Base-by-base conservation (phyloP, 768 basidiomycete species). In the Suillus plorans region DNA sequence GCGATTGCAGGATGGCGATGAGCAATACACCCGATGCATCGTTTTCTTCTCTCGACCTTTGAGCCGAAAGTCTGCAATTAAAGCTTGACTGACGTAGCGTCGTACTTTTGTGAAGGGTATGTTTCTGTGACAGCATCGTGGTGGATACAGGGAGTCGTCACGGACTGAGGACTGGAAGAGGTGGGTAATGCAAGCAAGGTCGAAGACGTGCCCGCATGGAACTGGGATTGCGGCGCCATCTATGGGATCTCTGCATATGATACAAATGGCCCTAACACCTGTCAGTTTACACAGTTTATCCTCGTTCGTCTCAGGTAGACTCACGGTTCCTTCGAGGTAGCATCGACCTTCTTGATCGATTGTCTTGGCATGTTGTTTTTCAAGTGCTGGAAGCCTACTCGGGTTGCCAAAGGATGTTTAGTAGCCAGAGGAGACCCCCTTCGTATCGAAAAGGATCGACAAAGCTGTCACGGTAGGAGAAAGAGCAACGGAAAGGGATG, bases 131-230 rank as follows among this genome's bases (percentile, higher is more conserved):
- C 76, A 76, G 64, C 76, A 77, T n/a, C 70, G 68, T 6, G 75
- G 76, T 14, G 76, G 76, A 65, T 71, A 74, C 52, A 78, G 70
- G 8, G 72, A 64, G 62, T 77, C 76, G 69, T 78, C 77, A 25
- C 64, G 60, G 9, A 66, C 67, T 28, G 75, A 69, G 1, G 66
- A 56, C 64, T 72, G 45, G 68, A 76, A 74, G 63, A 78, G 69
- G 58, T 68, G 64, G 22, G 65, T 60, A 18, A 72, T 36, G 64
- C 77, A 78, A n/a, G 28, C 63, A 10, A 28, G 53, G 69, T 76
- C 73, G 66, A 74, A 74, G 50, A 18, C 34, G 59, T 78, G 72
- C 22, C 68, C 66, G 62, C 76, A 77, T 13, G 68, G 68, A 2
- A 68, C 67, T n/a, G 56, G 63, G 18, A 71, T 57, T 47, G 62